phyloP scores from a whole-genome alignment of 78 protist species.

The Blattamonas nauphoetae region DNA sequence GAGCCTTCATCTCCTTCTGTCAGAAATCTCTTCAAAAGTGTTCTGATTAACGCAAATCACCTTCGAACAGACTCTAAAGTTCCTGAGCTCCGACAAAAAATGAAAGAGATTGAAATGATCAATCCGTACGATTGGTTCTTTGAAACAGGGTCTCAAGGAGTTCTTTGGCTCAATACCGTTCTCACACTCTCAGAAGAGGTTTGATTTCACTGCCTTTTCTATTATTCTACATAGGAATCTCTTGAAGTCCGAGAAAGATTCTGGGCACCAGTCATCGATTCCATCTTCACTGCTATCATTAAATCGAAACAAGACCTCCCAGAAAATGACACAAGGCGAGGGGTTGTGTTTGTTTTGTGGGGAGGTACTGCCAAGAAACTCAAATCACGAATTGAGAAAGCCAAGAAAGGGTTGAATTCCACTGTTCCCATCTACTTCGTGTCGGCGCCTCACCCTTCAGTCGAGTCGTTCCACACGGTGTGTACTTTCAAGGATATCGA shows the following conservation, averaged over 20 bases:
- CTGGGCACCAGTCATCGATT: conserved; percentile 7
- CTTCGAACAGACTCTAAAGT: background rate
- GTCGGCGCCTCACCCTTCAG: background rate
- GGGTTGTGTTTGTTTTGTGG: background rate
- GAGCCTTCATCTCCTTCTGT: background rate
- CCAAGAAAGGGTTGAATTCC: background rate
- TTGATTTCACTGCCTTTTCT: no score
- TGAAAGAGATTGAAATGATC: background rate
- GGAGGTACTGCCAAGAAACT: background rate
- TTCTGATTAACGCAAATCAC: background rate
- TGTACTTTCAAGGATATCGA: background rate
- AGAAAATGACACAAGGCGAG: background rate
- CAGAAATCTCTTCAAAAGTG: background rate
- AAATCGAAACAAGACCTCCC: no score
- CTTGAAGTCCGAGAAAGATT: background rate
- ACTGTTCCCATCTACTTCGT: background rate
- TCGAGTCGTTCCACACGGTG: background rate
- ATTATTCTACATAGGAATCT: no score
- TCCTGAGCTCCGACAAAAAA: background rate
- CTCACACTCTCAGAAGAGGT: background rate
- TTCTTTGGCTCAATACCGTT: background rate
- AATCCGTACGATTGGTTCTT: background rate
- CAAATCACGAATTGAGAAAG: background rate
- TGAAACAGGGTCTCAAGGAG: background rate
- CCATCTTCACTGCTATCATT: background rate